Conservation (phyloP, 225 moss, liverwort and hornwort genomes). For the Sphagnum tenellum region DNA sequence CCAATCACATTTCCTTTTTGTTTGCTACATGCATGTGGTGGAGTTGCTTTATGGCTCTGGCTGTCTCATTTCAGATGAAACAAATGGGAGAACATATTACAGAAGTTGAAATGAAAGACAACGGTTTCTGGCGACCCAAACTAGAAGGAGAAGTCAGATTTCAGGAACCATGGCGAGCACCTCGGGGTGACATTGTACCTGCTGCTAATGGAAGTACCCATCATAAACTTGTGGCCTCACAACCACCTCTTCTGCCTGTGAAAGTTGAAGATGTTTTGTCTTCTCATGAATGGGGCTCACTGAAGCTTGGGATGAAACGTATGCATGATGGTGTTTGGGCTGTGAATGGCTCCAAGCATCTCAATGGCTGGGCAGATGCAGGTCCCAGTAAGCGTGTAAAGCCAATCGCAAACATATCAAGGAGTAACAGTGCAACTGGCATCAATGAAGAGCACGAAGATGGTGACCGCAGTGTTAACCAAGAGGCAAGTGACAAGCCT, state of each 20-base stretch:
- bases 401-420: slow-evolving; percentile 27
- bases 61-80: slow-evolving; percentile 21
- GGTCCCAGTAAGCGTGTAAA: slow-evolving; percentile 68
- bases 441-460: slow-evolving; percentile 75
- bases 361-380: slow-evolving; percentile 34
- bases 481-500: slow-evolving; percentile 82
- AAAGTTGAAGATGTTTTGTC: slow-evolving; percentile 87
- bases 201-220: slow-evolving; percentile 38
- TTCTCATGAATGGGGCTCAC: slow-evolving; percentile 64
- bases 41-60: not conserved
- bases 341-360: slow-evolving; percentile 58
- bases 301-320: slow-evolving; percentile 59
- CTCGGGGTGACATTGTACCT: slow-evolving; percentile 36
- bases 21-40: slow-evolving; percentile 25
- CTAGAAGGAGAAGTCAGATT: slow-evolving; percentile 34
- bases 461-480: slow-evolving; percentile 96
- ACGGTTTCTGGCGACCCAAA: slow-evolving; percentile 56
- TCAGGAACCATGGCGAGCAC: slow-evolving; percentile 82
- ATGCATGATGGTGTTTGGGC: slow-evolving; percentile 68
- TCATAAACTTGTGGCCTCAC: slow-evolving; percentile 14
- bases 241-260: slow-evolving; percentile 36
- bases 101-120: slow-evolving; percentile 53
- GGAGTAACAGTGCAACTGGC: slow-evolving; percentile 93
- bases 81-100: slow-evolving; percentile 46
- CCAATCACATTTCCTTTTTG: slow-evolving; percentile 67